phyloP scores from a whole-genome alignment of 352 stramenopile species.

The Phytophthora idaei region DNA sequence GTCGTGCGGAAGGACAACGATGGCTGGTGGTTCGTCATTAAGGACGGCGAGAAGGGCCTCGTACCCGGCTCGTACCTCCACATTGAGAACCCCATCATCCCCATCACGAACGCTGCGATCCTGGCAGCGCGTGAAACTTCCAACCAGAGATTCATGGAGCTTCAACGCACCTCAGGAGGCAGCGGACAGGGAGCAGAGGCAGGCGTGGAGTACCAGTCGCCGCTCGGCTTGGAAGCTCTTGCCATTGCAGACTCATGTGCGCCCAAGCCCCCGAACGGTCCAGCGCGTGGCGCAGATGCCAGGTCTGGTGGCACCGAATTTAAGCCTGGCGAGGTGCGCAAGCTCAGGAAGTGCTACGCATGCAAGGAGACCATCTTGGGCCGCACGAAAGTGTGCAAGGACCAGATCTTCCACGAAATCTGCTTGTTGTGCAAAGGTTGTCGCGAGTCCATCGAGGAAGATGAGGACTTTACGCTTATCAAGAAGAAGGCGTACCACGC shows the following conservation, averaged over 20 bases:
- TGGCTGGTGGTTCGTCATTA: constrained; percentile 85
- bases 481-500: constrained; percentile 86
- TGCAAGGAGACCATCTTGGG: constrained; percentile 87
- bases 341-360: constrained; percentile 75
- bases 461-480: constrained; percentile 79
- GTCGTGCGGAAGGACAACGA: constrained; percentile 85
- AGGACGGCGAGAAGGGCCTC: constrained; percentile 78
- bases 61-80: constrained; percentile 79
- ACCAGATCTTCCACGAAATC: constrained; percentile 88
- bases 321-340: constrained; percentile 74
- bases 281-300: constrained; percentile 54
- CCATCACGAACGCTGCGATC: constrained; percentile 62
- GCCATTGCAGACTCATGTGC: constrained; percentile 38
- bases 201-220: constrained; percentile 46
- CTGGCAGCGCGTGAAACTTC: constrained; percentile 74
- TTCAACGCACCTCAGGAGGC: constrained; percentile 40
- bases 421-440: constrained; percentile 79
- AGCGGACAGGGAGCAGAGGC: constrained; percentile 30
- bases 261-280: constrained; percentile 42
- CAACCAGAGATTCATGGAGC: constrained; percentile 73
- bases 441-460: constrained; percentile 77
- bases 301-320: constrained; percentile 59
- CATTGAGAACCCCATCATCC: constrained; percentile 68
- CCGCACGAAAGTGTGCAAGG: constrained; percentile 73
- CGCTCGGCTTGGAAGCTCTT: constrained; percentile 41